phyloP scores from a whole-genome alignment of 73 alveolate species.

The Paramecium sonneborni region DNA sequence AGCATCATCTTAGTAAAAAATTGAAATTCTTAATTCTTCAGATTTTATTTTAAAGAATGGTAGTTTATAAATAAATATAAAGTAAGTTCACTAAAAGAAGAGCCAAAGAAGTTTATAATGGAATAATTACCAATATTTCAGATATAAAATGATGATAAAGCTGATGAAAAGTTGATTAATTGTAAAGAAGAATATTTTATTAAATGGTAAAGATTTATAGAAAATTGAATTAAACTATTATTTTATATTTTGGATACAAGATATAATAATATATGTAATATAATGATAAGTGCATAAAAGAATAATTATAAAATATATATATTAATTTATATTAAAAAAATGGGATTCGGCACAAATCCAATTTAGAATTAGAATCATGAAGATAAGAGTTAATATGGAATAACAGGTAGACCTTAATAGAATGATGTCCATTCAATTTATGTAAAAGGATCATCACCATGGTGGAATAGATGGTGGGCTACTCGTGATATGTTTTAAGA shows the following conservation, averaged over 20 bases:
- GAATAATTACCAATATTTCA: not conserved
- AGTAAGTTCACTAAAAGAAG: not conserved
- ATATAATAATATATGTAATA: no score
- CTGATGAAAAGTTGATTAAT: no score
- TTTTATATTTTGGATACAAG: no score
- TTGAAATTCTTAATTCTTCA: not conserved
- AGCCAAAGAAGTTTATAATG: not conserved
- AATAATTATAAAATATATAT: not conserved
- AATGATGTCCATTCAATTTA: not conserved
- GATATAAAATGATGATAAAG: no score
- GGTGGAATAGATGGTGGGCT: constrained; percentile 49
- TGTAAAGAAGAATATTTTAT: not conserved
- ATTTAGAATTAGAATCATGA: not conserved
- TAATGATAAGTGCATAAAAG: no score
- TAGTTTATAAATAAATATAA: no score
- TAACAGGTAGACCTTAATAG: constrained; percentile 26
- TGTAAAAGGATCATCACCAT: not conserved
- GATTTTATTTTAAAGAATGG: not conserved
- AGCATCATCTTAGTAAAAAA: not conserved
- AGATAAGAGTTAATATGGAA: not conserved
- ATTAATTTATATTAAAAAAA: not conserved
- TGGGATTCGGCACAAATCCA: constrained; percentile 30
- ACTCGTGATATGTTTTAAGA: constrained; percentile 5
- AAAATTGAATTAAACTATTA: not conserved
- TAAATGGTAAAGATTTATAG: not conserved